A percentile compares a stretch with the other conserved stretches of the same genome.
Evolutionary conservation across 257 asterid genomes (phyloP).

Genomic region (Solanum piurae): DNA sequence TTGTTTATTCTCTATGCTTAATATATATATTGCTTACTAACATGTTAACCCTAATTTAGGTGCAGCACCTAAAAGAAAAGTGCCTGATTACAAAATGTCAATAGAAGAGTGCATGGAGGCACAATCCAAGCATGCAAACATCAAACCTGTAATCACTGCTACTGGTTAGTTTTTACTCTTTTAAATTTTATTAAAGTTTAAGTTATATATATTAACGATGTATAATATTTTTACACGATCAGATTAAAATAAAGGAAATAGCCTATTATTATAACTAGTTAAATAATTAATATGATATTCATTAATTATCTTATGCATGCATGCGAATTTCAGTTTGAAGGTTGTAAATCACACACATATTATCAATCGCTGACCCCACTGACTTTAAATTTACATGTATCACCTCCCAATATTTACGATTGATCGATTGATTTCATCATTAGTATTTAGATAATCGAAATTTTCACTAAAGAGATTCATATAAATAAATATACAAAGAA

Average conservation of each 20-base stretch:
- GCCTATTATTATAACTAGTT: background rate
- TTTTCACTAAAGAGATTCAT: too few relatives aligned
- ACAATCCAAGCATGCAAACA: conserved; percentile 78
- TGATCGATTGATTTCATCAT: too few relatives aligned
- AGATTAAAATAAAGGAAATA: too few relatives aligned
- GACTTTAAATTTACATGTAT: too few relatives aligned
- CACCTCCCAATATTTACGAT: too few relatives aligned
- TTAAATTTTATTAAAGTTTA: background rate
- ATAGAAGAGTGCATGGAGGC: conserved; percentile 92
- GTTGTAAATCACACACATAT: too few relatives aligned
- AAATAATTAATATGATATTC: background rate
- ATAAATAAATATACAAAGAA: too few relatives aligned
- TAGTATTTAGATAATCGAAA: too few relatives aligned
- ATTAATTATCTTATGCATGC: background rate
- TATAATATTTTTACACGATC: background rate
- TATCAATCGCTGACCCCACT: too few relatives aligned
- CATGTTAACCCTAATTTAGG: conserved; percentile 12
- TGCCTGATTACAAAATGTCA: conserved; percentile 72
- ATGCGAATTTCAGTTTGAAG: background rate
- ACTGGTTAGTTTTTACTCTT: conserved; percentile 11
- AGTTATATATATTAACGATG: too few relatives aligned
- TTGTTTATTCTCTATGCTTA: too few relatives aligned
- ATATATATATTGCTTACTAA: background rate
- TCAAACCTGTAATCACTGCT: conserved; percentile 56
- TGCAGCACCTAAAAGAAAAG: conserved; percentile 60